Conservation (phyloP, 1,284 basidiomycete genomes). For the Apiotrichum mycotoxinovorans region DNA sequence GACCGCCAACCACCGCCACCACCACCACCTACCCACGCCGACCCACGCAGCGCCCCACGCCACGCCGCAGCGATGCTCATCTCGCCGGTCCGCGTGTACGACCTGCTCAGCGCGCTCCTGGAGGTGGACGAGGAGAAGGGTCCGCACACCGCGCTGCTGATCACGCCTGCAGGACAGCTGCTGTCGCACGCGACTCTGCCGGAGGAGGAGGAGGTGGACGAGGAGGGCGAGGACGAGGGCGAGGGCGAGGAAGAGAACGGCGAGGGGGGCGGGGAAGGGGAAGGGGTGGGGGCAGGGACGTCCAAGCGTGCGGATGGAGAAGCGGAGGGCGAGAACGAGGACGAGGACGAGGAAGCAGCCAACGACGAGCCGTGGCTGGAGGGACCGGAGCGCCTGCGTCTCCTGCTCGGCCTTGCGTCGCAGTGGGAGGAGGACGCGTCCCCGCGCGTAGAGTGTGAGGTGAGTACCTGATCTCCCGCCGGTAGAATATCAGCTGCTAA, state of each 20-base stretch:
- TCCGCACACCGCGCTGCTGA: constrained; percentile 33
- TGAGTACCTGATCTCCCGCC: constrained; percentile 1
- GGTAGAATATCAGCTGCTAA: too few species aligned
- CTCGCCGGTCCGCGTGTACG: constrained; percentile 16
- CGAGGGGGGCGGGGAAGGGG: background rate
- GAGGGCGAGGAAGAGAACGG: constrained; percentile 6
- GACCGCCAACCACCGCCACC: background rate
- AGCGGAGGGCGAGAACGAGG: constrained; percentile 4
- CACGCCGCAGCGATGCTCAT: constrained; percentile 15
- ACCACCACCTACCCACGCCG: background rate
- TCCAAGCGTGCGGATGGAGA: background rate
- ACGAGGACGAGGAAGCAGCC: constrained; percentile 11
- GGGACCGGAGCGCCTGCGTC: constrained; percentile 33
- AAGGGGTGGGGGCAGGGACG: background rate
- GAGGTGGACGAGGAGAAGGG: constrained; percentile 12
- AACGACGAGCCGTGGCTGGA: constrained; percentile 38
- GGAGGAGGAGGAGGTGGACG: constrained; percentile 11
- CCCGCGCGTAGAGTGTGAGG: constrained; percentile 39
- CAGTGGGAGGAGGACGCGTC: constrained; percentile 40
- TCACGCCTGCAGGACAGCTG: constrained; percentile 31
- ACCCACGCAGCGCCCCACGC: background rate
- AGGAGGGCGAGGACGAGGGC: constrained; percentile 9
- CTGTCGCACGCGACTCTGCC: constrained; percentile 20
- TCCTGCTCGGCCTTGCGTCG: constrained; percentile 36
- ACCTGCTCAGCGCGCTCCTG: constrained; percentile 13